Evolutionary conservation across 2,329 filamentous ascomycete species (phyloP).

Genomic region (Lecanosticta acicola): DNA sequence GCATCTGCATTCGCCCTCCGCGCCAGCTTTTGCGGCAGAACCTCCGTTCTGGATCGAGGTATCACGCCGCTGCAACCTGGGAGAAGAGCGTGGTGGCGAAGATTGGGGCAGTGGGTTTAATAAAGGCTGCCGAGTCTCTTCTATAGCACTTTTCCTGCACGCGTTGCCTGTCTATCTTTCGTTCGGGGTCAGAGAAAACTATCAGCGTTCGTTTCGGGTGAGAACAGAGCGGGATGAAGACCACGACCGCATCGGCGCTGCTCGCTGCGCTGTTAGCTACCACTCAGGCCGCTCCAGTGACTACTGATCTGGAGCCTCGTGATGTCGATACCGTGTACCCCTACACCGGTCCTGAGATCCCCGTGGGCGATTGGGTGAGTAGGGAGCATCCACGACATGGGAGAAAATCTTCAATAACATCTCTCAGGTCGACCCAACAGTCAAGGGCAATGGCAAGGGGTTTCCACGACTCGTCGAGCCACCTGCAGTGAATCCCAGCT

Average conservation of each 20-base stretch:
- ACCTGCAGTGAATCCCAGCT: slow-evolving; percentile 45
- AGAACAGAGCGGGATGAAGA: slow-evolving; percentile 6
- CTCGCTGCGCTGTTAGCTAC: slow-evolving; percentile 8
- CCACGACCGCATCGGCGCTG: slow-evolving; percentile 6
- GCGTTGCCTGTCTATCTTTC: not conserved
- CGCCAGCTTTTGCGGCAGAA: too few relatives aligned
- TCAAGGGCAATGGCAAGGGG: slow-evolving; percentile 50
- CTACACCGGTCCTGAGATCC: slow-evolving; percentile 42
- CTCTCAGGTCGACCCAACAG: slow-evolving; percentile 37
- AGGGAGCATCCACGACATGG: not conserved
- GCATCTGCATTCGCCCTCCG: too few relatives aligned
- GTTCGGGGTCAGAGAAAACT: not conserved
- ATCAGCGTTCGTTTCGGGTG: not conserved
- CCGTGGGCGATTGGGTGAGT: slow-evolving; percentile 45
- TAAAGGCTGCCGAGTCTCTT: too few relatives aligned
- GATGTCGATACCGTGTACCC: slow-evolving; percentile 42
- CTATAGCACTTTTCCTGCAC: too few relatives aligned
- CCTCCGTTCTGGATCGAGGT: too few relatives aligned
- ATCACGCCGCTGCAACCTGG: too few relatives aligned
- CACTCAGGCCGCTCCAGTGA: slow-evolving; percentile 4
- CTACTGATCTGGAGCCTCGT: slow-evolving; percentile 8
- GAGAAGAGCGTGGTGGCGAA: too few relatives aligned
- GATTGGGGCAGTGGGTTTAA: too few relatives aligned
- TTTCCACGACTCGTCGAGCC: slow-evolving; percentile 47
- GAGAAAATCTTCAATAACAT: not conserved